phyloP scores from a whole-genome alignment of 139 green algal genomes.

The Chlamydomonas sphaeroides region DNA sequence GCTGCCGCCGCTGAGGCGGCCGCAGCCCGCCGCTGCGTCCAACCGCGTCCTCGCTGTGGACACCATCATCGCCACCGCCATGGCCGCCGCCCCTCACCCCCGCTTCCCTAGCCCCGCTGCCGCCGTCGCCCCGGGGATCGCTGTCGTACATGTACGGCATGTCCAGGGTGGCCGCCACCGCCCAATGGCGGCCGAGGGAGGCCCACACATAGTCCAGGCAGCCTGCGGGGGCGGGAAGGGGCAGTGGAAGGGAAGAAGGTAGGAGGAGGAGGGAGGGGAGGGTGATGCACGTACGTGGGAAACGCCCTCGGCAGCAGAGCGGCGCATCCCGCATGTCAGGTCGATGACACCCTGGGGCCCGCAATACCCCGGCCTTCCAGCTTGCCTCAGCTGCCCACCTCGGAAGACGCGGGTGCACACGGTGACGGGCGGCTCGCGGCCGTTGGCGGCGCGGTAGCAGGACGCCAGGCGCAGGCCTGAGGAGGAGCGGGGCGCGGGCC shows the following conservation, averaged over 20 bases:
- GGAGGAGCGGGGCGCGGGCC: not conserved
- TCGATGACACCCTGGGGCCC: too few species aligned
- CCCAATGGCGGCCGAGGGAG: slow-evolving; percentile 18
- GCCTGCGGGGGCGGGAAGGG: not conserved
- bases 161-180: not conserved
- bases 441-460: not conserved
- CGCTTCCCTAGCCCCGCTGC: not conserved
- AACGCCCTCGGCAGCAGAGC: too few species aligned
- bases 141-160: slow-evolving; percentile 25
- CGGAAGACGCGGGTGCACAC: not conserved
- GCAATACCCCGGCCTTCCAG: too few species aligned
- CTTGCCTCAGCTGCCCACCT: too few species aligned
- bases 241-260: too few species aligned
- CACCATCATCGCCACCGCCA: too few species aligned
- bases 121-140: slow-evolving; percentile 6
- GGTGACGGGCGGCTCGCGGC: slow-evolving; percentile 21
- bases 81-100: not conserved
- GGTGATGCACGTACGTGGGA: not conserved
- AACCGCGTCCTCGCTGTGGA: not conserved
- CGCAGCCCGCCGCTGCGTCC: not conserved
- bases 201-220: slow-evolving; percentile 36
- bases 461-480: slow-evolving; percentile 10
- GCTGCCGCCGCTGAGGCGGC: not conserved
- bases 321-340: not conserved
- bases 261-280: too few species aligned